Base-by-base conservation (phyloP, 2,329 filamentous ascomycete genomes). In the Pseudocercospora vitis region DNA sequence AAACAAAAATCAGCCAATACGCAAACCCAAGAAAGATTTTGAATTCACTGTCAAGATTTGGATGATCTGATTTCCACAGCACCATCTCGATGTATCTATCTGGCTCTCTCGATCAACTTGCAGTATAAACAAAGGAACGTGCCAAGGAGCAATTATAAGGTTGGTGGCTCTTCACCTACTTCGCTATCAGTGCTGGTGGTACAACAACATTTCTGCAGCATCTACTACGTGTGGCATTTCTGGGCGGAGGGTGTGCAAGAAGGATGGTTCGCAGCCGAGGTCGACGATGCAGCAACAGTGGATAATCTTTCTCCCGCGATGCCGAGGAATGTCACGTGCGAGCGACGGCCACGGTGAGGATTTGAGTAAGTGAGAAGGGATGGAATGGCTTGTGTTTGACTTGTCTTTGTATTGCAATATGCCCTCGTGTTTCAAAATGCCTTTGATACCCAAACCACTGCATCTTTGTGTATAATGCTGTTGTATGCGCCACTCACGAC, bases 1-100 rank as follows among this genome's bases (percentile, higher is more conserved):
- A 54, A 7, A 5, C 5, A 12, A 14, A n/a, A 45, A 29, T 59
- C 29, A 57, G 52, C 26, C 18, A 32, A 31, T 7, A 11, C 19
- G 21, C 31, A 33, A 42, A n/a, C 19, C 51, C 6, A 23, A 21
- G 11, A 28, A 8, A 48, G 2, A 2, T 2, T 19, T 12, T 6
- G 49, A 21, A 44, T 57, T 49, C 65, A 76, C 74, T 62, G 42
- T 76, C 68, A 48, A 77, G 68, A 39, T 71, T 68, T 12, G 74
- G 72, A 52, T 76, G 73, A 50, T 65, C 67, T 12, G 74, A 76
- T 31, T 57, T 61, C 65, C 65, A 68, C 12, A 66, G 49, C 50
- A 62, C 37, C 37, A 42, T 42, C 11, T 24, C 24, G 11, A 23
- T n/a, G 37, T 18, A 3, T 37, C 7, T 11, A 14, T 1, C 14